Base-by-base conservation (phyloP, 2,329 filamentous ascomycete genomes). In the Penicillium concentricum region DNA sequence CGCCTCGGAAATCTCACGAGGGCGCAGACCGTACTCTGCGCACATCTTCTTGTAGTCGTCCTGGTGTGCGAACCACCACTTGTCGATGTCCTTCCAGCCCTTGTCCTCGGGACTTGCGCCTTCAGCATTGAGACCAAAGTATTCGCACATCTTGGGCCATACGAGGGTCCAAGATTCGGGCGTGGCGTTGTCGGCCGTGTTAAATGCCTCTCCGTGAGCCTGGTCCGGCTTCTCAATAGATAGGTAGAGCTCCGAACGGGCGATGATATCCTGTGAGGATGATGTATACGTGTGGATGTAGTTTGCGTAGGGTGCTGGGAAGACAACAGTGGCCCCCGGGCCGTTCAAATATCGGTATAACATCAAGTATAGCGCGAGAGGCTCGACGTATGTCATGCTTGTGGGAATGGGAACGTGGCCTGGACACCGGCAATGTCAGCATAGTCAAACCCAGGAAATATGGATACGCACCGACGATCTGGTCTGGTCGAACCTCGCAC, bases 401-500 rank as follows among this genome's bases (percentile, higher is more conserved):
- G 45, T 48, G 22, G 45, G 48, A 72, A 74, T 74, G 7, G 78
- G 77, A 12, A 78, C 76, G 58, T 77, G 77, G 5, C 77, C 77
- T 54, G 71, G 22, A 28, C 10, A 46, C 8, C 3, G 5, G 22
- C 16, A 22, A 39, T 45, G 18, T 16, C 16, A 48, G 44, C 10
- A 16, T 48, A 3, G 8, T 26, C 45, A 47, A 47, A 35, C 12
- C 10, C 18, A 37, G 5, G 32, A 16, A 28, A n/a, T 18, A 12
- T 7, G 20, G n/a, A 13, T 24, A 49, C 51, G 13, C 34, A 61
- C 66, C 66, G 26, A 73, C 63, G 57, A 81, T 78, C 34, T 74
- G 65, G 57, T 80, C 77, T 0, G 78, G 77, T 7, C 76, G 74
- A 16, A 79, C 70, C 55, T 79, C 76, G 58, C 72, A 75, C 72